These are phyloP conservation scores for Metschnikowia corniflorae DNA, from an alignment of 805 yeast genomes.

Conservation along the genomic window DNA sequence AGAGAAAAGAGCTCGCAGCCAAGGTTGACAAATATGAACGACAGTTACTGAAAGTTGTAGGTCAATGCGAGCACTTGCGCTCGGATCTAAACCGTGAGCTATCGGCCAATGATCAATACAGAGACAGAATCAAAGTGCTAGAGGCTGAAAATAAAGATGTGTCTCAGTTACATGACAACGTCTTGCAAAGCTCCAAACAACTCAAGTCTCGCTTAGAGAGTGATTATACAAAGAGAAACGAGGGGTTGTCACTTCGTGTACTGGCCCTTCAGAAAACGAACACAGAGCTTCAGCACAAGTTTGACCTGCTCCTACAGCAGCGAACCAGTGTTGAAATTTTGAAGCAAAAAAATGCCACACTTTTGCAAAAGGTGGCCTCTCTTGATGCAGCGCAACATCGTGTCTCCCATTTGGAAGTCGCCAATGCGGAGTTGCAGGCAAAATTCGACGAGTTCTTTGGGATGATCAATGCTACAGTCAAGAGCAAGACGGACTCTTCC, in stretches of 20 bases:
- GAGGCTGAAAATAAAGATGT: slow-evolving; percentile 28
- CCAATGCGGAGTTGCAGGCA: slow-evolving; percentile 45
- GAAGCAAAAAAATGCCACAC: slow-evolving; percentile 49
- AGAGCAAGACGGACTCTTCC: slow-evolving; percentile 8
- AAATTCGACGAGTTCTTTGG: slow-evolving; percentile 47
- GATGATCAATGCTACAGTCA: slow-evolving; percentile 33
- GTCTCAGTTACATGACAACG: slow-evolving; percentile 27
- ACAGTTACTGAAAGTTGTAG: slow-evolving; percentile 22
- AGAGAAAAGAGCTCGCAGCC: slow-evolving; percentile 14
- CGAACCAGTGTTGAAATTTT: slow-evolving; percentile 49
- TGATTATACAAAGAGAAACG: slow-evolving; percentile 21
- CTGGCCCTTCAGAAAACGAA: slow-evolving; percentile 41
- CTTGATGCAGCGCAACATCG: slow-evolving; percentile 44
- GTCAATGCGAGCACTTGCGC: slow-evolving; percentile 32
- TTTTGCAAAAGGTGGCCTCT: slow-evolving; percentile 36
- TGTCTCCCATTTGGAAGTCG: slow-evolving; percentile 47
- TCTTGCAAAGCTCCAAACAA: slow-evolving; percentile 28
- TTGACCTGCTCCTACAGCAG: slow-evolving; percentile 47
- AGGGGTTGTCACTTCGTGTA: slow-evolving; percentile 21
- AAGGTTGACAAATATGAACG: slow-evolving; percentile 19
- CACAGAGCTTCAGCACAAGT: slow-evolving; percentile 50
- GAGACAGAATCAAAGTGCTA: slow-evolving; percentile 31
- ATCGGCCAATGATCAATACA: slow-evolving; percentile 36
- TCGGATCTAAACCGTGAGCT: slow-evolving; percentile 33
- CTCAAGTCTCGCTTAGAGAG: slow-evolving; percentile 10